These are phyloP conservation scores for Goffeauzyma gilvescens DNA, from an alignment of 768 basidiomycete species.

Conservation along the genomic window DNA sequence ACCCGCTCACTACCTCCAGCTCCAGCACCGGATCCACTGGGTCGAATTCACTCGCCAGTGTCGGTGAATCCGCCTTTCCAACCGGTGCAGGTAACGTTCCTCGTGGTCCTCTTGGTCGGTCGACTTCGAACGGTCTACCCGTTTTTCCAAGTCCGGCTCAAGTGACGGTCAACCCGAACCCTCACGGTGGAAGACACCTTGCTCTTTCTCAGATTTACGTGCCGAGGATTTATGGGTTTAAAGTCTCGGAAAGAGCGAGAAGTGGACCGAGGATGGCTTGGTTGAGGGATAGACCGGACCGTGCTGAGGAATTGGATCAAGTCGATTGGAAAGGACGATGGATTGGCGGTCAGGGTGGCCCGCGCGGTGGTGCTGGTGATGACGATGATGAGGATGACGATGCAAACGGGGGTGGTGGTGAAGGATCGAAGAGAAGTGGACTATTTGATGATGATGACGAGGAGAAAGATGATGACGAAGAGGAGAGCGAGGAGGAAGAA, in stretches of 20 bases:
- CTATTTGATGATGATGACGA: constrained; percentile 36
- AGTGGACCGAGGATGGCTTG: constrained; percentile 94
- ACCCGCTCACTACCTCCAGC: no score
- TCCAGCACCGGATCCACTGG: no score
- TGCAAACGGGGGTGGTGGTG: constrained; percentile 4
- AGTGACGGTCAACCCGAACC: constrained; percentile 70
- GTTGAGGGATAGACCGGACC: constrained; percentile 71
- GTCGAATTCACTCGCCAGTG: no score
- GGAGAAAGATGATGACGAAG: constrained; percentile 41
- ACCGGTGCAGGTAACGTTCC: no score
- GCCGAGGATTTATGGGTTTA: constrained; percentile 91
- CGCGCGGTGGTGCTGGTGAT: constrained; percentile 1
- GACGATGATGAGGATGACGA: constrained; percentile 2
- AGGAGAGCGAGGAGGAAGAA: constrained; percentile 40
- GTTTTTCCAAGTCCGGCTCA: constrained; percentile 15
- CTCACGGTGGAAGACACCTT: constrained; percentile 28
- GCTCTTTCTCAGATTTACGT: constrained; percentile 38
- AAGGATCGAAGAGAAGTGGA: constrained; percentile 8
- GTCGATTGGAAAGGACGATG: constrained; percentile 84
- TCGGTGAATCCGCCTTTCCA: no score
- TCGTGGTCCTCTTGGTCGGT: no score
- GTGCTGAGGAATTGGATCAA: constrained; percentile 55
- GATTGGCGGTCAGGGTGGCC: constrained; percentile 39
- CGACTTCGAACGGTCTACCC: constrained; percentile 6
- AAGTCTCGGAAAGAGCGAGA: constrained; percentile 83